Base-by-base conservation (phyloP, 2,329 filamentous ascomycete genomes). In the Fonsecaea erecta region DNA sequence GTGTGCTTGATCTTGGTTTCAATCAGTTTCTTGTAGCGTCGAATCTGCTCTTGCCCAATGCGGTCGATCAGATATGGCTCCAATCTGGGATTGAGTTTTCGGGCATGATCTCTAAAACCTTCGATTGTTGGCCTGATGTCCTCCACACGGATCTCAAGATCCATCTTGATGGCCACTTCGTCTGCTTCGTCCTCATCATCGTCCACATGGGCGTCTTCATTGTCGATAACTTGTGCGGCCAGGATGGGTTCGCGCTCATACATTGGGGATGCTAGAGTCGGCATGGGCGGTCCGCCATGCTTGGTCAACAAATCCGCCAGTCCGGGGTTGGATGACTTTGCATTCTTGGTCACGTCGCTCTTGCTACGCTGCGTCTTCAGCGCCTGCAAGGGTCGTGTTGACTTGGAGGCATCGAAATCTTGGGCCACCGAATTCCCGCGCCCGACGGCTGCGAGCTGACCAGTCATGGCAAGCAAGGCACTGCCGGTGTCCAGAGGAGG, bases 41-140 rank as follows among this genome's bases (percentile, higher is more conserved):
- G 82, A 53, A 89, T 81, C 75, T 97, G 92, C 73, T 96, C 92
- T 69, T 91, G 86, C 0, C 90, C 91, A 70, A 97, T 90, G 52
- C 93, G 88, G 32, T 95, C 90, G 14, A 94, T 85, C 68, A 97
- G 82, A 76, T 87, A 83, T 8, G 83, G 79, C n/a, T 81, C 80
- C 63, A 96, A 81, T 11, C 83, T 80, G n/a, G 92, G 91, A 73
- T 96, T 96, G 51, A 96, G 79, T 65, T 85, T 83, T 52, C 87
- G 79, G 18, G 94, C 85, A 73, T 96, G 90, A 26, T 86, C 83
- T 70, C 87, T 88, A 78, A 97, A 97, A 0, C 93, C 93, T 65
- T 88, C 85, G 26, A 88, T 79, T 18, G 87, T 93, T 0, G 93
- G 90, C 9, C 87, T 84, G 66, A 94, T 90, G 9, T 85, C 83